Conservation (phyloP, 139 green algal genomes). For the Limnomonas spitsbergensis region DNA sequence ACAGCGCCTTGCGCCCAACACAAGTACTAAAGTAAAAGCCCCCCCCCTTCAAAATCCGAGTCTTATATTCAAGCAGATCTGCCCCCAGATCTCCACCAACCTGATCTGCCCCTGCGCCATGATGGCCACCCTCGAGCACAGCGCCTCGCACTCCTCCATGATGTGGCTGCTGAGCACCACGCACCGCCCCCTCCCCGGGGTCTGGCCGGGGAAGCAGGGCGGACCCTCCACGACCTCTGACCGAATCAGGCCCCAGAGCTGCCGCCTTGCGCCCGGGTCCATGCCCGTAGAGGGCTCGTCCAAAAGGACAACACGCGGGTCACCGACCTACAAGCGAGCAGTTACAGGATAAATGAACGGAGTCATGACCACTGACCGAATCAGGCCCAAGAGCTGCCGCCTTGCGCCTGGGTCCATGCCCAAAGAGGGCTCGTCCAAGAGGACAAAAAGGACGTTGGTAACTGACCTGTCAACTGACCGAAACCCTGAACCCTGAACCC, state of each 20-base stretch:
- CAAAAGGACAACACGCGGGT: slow-evolving; percentile 46
- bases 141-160: slow-evolving; percentile 94
- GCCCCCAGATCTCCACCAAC: too few relatives aligned
- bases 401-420: slow-evolving; percentile 57
- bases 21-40: too few relatives aligned
- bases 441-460: slow-evolving; percentile 21
- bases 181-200: slow-evolving; percentile 32
- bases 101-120: not conserved
- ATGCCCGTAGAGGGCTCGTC: slow-evolving; percentile 79
- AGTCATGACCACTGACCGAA: not conserved
- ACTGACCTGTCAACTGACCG: too few relatives aligned
- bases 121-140: slow-evolving; percentile 51
- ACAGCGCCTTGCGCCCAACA: slow-evolving; percentile 13
- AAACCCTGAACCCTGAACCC: too few relatives aligned
- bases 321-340: not conserved
- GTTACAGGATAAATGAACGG: not conserved
- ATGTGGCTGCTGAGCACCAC: slow-evolving; percentile 80
- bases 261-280: slow-evolving; percentile 49
- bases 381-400: slow-evolving; percentile 37
- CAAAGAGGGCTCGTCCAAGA: slow-evolving; percentile 78
- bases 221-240: not conserved
- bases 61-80: too few relatives aligned
- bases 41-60: too few relatives aligned
- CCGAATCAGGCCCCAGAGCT: slow-evolving; percentile 37
- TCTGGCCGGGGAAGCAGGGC: too few relatives aligned